phyloP scores from a whole-genome alignment of 257 asterid species.

The Primulina huaijiensis region DNA sequence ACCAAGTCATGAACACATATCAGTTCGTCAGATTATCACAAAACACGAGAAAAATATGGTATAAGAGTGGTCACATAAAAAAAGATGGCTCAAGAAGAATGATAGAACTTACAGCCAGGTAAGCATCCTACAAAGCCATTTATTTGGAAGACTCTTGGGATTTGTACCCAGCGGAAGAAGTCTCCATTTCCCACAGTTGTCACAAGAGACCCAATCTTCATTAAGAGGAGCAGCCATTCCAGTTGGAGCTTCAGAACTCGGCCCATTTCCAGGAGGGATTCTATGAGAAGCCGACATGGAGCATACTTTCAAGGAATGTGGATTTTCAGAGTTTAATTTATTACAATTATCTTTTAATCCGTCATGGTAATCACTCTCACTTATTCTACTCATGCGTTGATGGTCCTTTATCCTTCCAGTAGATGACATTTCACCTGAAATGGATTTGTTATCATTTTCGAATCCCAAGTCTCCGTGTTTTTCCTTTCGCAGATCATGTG shows the following conservation, averaged over 20 bases:
- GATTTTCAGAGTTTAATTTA: conserved; percentile 40
- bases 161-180: conserved; percentile 88
- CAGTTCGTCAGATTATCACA: no score
- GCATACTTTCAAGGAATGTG: conserved; percentile 32
- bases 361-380: conserved; percentile 33
- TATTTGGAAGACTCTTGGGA: conserved; percentile 79
- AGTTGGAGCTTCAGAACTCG: conserved; percentile 46
- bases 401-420: conserved; percentile 41
- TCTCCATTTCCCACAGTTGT: conserved; percentile 82
- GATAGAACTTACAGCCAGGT: conserved; percentile 84
- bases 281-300: conserved; percentile 38
- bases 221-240: conserved; percentile 54
- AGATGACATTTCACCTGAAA: conserved; percentile 53
- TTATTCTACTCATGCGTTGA: conserved; percentile 38
- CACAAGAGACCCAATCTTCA: conserved; percentile 92
- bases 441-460: conserved; percentile 59
- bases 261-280: conserved; percentile 42
- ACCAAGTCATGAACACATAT: no score
- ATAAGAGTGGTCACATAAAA: no score
- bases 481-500: conserved; percentile 43
- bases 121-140: conserved; percentile 94
- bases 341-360: conserved; percentile 40
- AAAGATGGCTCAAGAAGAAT: no score
- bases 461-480: conserved; percentile 58
- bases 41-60: no score